Base-by-base conservation (phyloP, 2,329 filamentous ascomycete species). In the Didymosphaeria variabile region DNA sequence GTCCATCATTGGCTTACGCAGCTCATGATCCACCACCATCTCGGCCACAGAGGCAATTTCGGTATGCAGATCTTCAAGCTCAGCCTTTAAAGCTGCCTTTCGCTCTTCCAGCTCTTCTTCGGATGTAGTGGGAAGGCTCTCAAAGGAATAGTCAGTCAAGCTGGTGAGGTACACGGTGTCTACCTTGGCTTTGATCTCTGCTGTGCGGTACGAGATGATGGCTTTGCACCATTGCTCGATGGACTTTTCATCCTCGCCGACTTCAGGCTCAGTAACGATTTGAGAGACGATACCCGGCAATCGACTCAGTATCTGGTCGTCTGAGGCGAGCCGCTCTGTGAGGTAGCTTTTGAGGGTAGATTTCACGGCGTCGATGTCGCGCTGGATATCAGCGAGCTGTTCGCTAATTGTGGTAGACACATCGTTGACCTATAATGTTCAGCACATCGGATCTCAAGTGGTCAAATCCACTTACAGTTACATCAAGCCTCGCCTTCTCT, bases 31-130 rank as follows among this genome's bases (percentile, higher is more conserved):
- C 0, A 89, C 83, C 0, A 89, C 87, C 87, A 92, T 92, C 63
- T 90, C 87, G 7, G 89, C 86, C 1, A 92, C 87, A 0, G 89
- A 87, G 0, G 90, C 79, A 44, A 92, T 88, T 71, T 92, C 90
- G 0, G 88, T 81, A 67, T 90, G 89, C 3, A 92, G 80, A 5
- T 88, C 90, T 65, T 91, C 88, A 0, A 92, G 80, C 69, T 92
- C 90, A 34, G 86, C 84, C 67, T 89, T 85, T 2, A 90, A 72
- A 1, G 83, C 83, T 7, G 77, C 77, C 26, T 85, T 82, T 26
- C 86, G 84, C 3, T 83, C 81, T 15, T 77, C 79, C 10, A 84
- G 81, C 52, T 87, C 84, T 5, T 79, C 79, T 3, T 72, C 69
- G 5, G 70, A 38, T 29, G 49, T 61, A 40, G 56, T 51, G 2